Percentiles rank a stretch among this genome's conserved stretches.
These are phyloP conservation scores for Kalanchoe fedtschenkoi DNA, from an alignment of 164 flowering plant genomes.

Conservation along the genomic window DNA sequence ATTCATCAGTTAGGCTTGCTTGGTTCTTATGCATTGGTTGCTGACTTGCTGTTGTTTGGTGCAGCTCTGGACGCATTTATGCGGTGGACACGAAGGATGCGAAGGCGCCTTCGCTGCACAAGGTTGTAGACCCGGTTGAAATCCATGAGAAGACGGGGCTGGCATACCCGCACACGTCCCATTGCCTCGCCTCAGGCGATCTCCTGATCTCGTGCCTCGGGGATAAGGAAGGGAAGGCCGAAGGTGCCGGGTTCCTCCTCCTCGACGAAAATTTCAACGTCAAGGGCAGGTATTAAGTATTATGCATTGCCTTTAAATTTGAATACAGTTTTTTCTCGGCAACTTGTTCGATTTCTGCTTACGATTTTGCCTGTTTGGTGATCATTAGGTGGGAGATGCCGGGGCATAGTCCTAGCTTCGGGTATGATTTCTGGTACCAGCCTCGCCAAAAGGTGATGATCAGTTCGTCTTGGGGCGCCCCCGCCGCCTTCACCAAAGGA, in stretches of 20 bases:
- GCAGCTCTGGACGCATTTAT: constrained; percentile 90
- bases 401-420: constrained; percentile 84
- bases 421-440: constrained; percentile 98
- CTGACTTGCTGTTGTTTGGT: neutral
- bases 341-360: neutral
- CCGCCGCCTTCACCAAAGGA: constrained; percentile 83
- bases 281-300: constrained; percentile 85
- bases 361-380: neutral
- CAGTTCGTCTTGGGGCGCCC: constrained; percentile 98
- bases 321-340: neutral
- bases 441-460: constrained; percentile 92
- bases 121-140: constrained; percentile 70
- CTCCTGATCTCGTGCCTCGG: constrained; percentile 92
- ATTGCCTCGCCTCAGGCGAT: constrained; percentile 97
- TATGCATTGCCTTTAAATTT: neutral
- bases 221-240: constrained; percentile 80
- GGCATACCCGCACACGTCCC: constrained; percentile 93
- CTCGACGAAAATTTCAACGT: constrained; percentile 93
- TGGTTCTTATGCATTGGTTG: neutral
- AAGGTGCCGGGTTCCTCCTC: constrained; percentile 91
- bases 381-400: constrained; percentile 91
- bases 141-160: constrained; percentile 74
- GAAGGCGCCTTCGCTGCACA: constrained; percentile 72
- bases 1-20: too few relatives aligned
- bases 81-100: constrained; percentile 74